Percentiles rank a stretch among this genome's conserved stretches.
Evolutionary conservation across 345 rosid genomes (phyloP).

Genomic region (Leavenworthia alabamica): DNA sequence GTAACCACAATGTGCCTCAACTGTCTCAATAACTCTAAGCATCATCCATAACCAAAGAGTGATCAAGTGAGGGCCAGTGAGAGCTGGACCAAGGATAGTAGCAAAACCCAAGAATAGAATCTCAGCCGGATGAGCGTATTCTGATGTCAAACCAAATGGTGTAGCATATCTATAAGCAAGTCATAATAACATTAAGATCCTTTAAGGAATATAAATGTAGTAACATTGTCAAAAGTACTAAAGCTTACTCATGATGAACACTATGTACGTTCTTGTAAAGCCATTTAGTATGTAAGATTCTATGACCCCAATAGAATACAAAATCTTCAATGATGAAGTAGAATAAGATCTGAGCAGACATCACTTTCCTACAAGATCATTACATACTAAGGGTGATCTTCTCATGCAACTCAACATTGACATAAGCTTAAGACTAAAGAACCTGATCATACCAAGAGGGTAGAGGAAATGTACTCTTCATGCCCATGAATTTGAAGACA

Average conservation of each 20-base stretch:
- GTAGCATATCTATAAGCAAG: constrained; percentile 68
- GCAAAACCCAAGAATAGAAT: constrained; percentile 94
- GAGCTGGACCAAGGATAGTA: constrained; percentile 86
- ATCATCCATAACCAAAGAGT: constrained; percentile 96
- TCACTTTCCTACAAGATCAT: constrained; percentile 56
- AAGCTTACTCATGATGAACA: constrained; percentile 97
- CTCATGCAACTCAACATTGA: constrained; percentile 13
- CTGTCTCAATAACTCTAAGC: constrained; percentile 88
- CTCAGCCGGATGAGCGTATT: constrained; percentile 97
- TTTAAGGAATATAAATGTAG: no score
- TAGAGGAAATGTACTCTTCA: constrained; percentile 83
- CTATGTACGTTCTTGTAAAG: constrained; percentile 91
- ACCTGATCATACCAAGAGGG: constrained; percentile 99
- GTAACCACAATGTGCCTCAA: constrained; percentile 98
- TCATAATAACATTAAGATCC: no score
- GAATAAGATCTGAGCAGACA: constrained; percentile 66
- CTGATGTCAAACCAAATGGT: constrained; percentile 94
- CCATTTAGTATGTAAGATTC: constrained; percentile 91
- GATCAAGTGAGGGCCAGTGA: constrained; percentile 89
- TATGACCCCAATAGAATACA: constrained; percentile 96
- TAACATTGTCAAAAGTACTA: constrained; percentile 23
- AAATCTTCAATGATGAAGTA: constrained; percentile 96
- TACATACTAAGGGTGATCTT: constrained; percentile 15
- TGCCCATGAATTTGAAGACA: constrained; percentile 92
- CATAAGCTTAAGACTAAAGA: constrained; percentile 59